Evolutionary conservation across 768 basidiomycete species (phyloP).

Genomic region (Rhodotorula toruloides): DNA sequence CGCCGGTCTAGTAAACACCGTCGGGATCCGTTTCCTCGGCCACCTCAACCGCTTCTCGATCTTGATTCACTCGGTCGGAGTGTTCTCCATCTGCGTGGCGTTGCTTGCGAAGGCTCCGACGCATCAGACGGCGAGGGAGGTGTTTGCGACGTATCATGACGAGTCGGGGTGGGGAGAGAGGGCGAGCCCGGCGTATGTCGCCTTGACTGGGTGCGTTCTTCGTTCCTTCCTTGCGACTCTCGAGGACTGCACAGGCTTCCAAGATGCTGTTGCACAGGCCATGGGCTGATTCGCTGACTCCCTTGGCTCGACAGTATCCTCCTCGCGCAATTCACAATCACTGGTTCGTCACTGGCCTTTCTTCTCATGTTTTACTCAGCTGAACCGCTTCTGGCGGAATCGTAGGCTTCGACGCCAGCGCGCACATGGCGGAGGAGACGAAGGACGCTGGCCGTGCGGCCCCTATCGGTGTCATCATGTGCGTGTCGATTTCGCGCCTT

Average conservation of each 20-base stretch:
- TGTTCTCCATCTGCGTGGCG: constrained; percentile 62
- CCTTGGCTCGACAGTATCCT: constrained; percentile 52
- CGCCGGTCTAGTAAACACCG: constrained; percentile 70
- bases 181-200: constrained; percentile 66
- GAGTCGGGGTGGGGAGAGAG: constrained; percentile 67
- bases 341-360: constrained; percentile 51
- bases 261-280: not conserved
- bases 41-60: constrained; percentile 68
- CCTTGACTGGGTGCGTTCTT: constrained; percentile 54
- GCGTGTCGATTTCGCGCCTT: constrained; percentile 61
- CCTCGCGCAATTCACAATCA: constrained; percentile 71
- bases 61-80: constrained; percentile 69
- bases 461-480: constrained; percentile 53
- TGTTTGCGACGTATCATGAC: constrained; percentile 67
- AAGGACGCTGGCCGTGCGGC: constrained; percentile 55
- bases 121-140: constrained; percentile 64
- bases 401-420: constrained; percentile 62
- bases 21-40: constrained; percentile 58
- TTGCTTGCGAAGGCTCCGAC: constrained; percentile 66
- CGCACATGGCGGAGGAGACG: constrained; percentile 75
- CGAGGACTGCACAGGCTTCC: not conserved
- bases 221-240: not conserved
- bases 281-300: too few relatives aligned
- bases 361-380: not conserved
- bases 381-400: too few relatives aligned